phyloP scores from a whole-genome alignment of 2,329 filamentous ascomycete genomes.

The Aspergillus sojae region DNA sequence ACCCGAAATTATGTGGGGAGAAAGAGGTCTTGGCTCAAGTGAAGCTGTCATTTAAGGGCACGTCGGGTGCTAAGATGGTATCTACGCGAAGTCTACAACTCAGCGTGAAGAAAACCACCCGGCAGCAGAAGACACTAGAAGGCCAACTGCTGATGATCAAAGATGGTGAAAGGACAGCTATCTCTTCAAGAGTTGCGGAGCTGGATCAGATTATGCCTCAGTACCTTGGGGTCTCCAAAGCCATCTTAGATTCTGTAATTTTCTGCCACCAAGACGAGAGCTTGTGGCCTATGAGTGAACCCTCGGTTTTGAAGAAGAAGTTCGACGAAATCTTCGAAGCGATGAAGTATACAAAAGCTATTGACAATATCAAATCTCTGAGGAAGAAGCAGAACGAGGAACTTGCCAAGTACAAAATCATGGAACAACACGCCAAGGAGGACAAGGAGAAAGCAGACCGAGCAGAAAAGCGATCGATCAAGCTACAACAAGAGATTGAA shows the following conservation, averaged over 20 bases:
- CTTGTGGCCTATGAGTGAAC: conserved; percentile 93
- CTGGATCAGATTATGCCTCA: conserved; percentile 82
- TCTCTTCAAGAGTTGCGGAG: conserved; percentile 79
- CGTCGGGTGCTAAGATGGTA: conserved; percentile 77
- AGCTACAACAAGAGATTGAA: conserved; percentile 65
- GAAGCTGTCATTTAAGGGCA: conserved; percentile 82
- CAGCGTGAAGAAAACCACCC: conserved; percentile 77
- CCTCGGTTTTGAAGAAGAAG: conserved; percentile 80
- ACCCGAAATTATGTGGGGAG: conserved; percentile 88
- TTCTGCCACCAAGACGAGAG: conserved; percentile 99
- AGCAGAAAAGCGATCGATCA: conserved; percentile 65
- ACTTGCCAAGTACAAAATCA: conserved; percentile 70
- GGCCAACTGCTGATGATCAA: conserved; percentile 74
- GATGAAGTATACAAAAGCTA: conserved; percentile 93
- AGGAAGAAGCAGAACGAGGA: conserved; percentile 81
- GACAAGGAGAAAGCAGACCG: conserved; percentile 84
- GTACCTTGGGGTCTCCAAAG: conserved; percentile 84
- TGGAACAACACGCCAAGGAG: conserved; percentile 75
- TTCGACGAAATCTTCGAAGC: conserved; percentile 99
- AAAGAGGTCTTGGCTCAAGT: conserved; percentile 90
- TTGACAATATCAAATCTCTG: conserved; percentile 88
- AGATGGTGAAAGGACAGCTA: conserved; percentile 75
- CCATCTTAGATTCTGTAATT: conserved; percentile 90
- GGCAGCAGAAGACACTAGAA: conserved; percentile 82
- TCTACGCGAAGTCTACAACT: conserved; percentile 83